Evolutionary conservation across 2,329 filamentous ascomycete genomes (phyloP).

Genomic region (Helicocarpus griseus): DNA sequence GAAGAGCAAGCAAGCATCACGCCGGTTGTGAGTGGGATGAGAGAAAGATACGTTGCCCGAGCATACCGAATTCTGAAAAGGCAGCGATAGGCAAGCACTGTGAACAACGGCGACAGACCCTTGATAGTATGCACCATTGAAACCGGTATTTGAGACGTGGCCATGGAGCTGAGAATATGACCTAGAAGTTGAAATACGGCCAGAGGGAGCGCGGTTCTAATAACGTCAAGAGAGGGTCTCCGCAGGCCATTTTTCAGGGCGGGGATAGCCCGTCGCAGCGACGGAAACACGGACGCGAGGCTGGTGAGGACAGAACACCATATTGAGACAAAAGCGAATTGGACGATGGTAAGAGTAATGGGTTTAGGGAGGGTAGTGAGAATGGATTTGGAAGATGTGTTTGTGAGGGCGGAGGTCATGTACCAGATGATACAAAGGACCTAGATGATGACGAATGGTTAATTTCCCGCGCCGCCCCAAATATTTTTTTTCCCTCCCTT

Average conservation of each 20-base stretch:
- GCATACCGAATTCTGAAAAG: conserved; percentile 86
- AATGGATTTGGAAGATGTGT: conserved; percentile 96
- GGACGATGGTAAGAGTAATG: conserved; percentile 80
- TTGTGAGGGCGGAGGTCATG: conserved; percentile 86
- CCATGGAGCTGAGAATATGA: conserved; percentile 86
- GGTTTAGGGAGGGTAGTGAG: conserved; percentile 84
- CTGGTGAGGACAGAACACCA: conserved; percentile 76
- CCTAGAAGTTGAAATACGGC: conserved; percentile 89
- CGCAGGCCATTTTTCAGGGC: conserved; percentile 78
- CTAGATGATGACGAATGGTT: conserved; percentile 38
- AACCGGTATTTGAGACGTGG: conserved; percentile 88
- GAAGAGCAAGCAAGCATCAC: conserved; percentile 94
- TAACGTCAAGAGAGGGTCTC: conserved; percentile 67
- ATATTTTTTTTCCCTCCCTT: neutral
- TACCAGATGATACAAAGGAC: conserved; percentile 86
- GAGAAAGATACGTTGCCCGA: conserved; percentile 72
- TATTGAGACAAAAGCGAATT: conserved; percentile 85
- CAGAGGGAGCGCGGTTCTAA: conserved; percentile 79
- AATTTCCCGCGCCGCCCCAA: neutral
- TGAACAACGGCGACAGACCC: conserved; percentile 89
- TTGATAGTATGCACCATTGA: conserved; percentile 98
- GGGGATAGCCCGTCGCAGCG: conserved; percentile 60
- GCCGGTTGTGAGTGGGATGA: conserved; percentile 85
- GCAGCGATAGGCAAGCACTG: conserved; percentile 82
- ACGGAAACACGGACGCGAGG: conserved; percentile 62